These are phyloP conservation scores for Phytophthora megakarya DNA, from an alignment of 352 stramenopile genomes.

Conservation along the genomic window DNA sequence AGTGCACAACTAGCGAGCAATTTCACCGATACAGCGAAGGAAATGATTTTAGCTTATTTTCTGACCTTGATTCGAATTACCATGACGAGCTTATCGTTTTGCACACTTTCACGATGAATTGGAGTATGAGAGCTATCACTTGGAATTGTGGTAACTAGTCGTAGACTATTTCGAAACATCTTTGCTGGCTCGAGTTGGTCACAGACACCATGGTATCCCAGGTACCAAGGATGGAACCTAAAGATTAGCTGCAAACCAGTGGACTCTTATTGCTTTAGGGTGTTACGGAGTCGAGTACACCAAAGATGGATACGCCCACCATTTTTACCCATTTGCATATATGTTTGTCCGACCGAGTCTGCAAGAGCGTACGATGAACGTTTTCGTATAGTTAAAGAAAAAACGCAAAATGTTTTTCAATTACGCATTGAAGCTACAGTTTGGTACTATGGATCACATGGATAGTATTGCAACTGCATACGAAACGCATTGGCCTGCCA, in stretches of 20 bases:
- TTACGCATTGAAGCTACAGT: neutral
- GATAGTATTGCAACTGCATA: no score
- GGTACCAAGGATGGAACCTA: neutral
- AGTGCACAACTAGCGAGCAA: neutral
- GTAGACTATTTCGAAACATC: neutral
- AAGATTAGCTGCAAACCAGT: neutral
- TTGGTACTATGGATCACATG: no score
- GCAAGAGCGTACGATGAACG: neutral
- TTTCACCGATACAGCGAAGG: neutral
- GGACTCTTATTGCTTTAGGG: no score
- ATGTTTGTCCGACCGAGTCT: neutral
- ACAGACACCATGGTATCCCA: neutral
- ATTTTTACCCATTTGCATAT: no score
- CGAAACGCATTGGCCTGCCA: no score
- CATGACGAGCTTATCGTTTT: neutral
- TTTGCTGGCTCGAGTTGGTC: neutral
- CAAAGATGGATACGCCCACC: no score
- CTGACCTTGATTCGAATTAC: neutral
- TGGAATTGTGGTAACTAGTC: neutral
- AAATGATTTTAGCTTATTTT: neutral
- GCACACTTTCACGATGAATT: no score
- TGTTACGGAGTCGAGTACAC: no score
- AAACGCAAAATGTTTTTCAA: neutral
- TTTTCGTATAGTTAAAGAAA: neutral
- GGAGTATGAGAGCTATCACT: no score